Percentiles rank a stretch among this genome's conserved stretches.
Evolutionary conservation across 2,329 filamentous ascomycete genomes (phyloP).

Genomic region (Pseudocercospora macadamiae): DNA sequence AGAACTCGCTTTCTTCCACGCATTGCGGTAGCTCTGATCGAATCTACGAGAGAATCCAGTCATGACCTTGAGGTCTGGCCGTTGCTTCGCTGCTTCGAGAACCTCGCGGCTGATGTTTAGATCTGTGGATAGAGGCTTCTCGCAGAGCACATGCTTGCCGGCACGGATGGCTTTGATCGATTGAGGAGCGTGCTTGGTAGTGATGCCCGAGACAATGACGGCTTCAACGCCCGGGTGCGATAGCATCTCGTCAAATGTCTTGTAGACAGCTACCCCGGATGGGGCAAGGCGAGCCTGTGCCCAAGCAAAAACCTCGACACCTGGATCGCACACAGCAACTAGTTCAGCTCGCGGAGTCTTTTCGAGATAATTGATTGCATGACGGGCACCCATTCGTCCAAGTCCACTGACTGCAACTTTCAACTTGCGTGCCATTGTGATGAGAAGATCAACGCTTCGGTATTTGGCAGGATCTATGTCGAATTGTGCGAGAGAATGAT

Average conservation of each 20-base stretch:
- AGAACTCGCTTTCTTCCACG: conserved; percentile 38
- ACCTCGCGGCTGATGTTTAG: conserved; percentile 30
- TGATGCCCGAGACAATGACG: conserved; percentile 57
- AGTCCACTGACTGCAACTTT: conserved; percentile 54
- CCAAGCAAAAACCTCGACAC: conserved; percentile 46
- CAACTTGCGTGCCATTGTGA: no score
- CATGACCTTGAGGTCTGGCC: conserved; percentile 48
- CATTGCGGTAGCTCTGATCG: conserved; percentile 47
- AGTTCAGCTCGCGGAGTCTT: conserved; percentile 47
- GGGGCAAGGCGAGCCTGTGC: no score
- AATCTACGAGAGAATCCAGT: conserved; percentile 50
- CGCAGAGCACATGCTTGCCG: conserved; percentile 59
- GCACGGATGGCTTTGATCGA: conserved; percentile 58
- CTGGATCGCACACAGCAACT: conserved; percentile 55
- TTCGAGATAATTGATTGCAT: conserved; percentile 54
- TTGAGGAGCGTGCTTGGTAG: conserved; percentile 59
- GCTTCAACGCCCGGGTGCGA: conserved; percentile 57
- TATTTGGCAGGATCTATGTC: no score
- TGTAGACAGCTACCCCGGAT: conserved; percentile 56
- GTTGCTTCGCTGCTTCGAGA: conserved; percentile 41
- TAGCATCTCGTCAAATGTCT: conserved; percentile 59
- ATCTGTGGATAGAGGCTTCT: conserved; percentile 49
- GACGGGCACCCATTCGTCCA: conserved; percentile 58
- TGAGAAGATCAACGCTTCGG: no score
- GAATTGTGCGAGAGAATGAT: no score